Evolutionary conservation across 2,329 filamentous ascomycete species (phyloP).

Genomic region (Fusarium newnesense): DNA sequence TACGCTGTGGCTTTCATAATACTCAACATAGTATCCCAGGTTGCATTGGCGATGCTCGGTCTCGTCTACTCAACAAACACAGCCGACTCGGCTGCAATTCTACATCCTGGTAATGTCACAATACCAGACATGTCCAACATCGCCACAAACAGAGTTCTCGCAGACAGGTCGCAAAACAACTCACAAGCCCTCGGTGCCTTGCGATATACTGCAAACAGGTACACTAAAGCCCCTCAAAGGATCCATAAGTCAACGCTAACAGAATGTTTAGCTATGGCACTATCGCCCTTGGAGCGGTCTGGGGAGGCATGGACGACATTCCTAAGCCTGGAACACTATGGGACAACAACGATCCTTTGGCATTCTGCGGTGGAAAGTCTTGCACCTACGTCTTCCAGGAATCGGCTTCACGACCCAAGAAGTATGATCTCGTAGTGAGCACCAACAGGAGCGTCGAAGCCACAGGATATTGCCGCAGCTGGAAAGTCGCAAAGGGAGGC

Average conservation of each 20-base stretch:
- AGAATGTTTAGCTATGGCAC: slow-evolving; percentile 50
- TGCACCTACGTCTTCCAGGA: slow-evolving; percentile 55
- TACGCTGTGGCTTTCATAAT: slow-evolving; percentile 34
- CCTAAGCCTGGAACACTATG: slow-evolving; percentile 47
- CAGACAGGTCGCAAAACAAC: slow-evolving; percentile 5
- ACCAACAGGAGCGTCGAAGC: slow-evolving; percentile 30
- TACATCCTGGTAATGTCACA: slow-evolving; percentile 48
- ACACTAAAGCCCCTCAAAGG: not conserved
- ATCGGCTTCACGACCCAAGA: slow-evolving; percentile 3
- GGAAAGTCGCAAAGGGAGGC: slow-evolving; percentile 30
- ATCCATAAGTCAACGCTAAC: not conserved
- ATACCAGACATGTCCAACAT: slow-evolving; percentile 52
- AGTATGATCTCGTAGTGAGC: slow-evolving; percentile 26
- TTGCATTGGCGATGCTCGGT: slow-evolving; percentile 55
- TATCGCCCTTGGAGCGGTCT: slow-evolving; percentile 47
- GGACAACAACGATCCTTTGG: slow-evolving; percentile 44
- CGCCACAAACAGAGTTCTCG: slow-evolving; percentile 46
- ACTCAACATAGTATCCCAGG: slow-evolving; percentile 48
- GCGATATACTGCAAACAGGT: slow-evolving; percentile 56
- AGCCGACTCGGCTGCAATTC: slow-evolving; percentile 48
- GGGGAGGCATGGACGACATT: slow-evolving; percentile 25
- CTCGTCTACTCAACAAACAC: slow-evolving; percentile 56
- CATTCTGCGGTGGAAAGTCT: slow-evolving; percentile 46
- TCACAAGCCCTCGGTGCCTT: slow-evolving; percentile 46
- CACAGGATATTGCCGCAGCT: slow-evolving; percentile 27